These are phyloP conservation scores for Glonium stellatum DNA, from an alignment of 495 filamentous ascomycete species.

Conservation along the genomic window DNA sequence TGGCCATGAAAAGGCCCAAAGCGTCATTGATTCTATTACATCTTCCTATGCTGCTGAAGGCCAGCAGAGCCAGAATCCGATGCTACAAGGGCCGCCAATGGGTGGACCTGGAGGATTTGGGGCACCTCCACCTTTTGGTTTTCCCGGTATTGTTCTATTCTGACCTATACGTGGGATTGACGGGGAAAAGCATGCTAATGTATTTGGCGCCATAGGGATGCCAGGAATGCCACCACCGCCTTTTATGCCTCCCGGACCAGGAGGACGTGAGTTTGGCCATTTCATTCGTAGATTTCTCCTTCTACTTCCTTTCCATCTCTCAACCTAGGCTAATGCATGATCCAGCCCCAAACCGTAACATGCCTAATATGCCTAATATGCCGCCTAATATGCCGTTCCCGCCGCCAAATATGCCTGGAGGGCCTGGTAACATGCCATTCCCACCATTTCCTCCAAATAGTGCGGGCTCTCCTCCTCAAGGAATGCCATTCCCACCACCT, in stretches of 20 bases:
- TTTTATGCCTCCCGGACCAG: conserved; percentile 30
- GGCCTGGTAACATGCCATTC: conserved; percentile 44
- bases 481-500: conserved; percentile 27
- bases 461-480: conserved; percentile 20
- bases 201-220: conserved; percentile 31
- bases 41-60: conserved; percentile 90
- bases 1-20: conserved; percentile 96
- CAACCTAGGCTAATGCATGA: neutral
- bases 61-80: conserved; percentile 67
- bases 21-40: conserved; percentile 95
- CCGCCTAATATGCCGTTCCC: conserved; percentile 26
- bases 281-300: neutral
- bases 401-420: conserved; percentile 19
- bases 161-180: conserved; percentile 40
- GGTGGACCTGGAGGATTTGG: conserved; percentile 32
- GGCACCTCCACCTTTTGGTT: conserved; percentile 43
- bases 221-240: conserved; percentile 28
- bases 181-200: conserved; percentile 9
- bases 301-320: neutral
- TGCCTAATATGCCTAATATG: conserved; percentile 21
- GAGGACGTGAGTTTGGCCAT: conserved; percentile 14
- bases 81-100: conserved; percentile 2
- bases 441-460: conserved; percentile 12
- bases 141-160: conserved; percentile 52
- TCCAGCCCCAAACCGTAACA: neutral